Base-by-base conservation (phyloP, 2,329 filamentous ascomycete genomes). In the Hysterium pulicare region DNA sequence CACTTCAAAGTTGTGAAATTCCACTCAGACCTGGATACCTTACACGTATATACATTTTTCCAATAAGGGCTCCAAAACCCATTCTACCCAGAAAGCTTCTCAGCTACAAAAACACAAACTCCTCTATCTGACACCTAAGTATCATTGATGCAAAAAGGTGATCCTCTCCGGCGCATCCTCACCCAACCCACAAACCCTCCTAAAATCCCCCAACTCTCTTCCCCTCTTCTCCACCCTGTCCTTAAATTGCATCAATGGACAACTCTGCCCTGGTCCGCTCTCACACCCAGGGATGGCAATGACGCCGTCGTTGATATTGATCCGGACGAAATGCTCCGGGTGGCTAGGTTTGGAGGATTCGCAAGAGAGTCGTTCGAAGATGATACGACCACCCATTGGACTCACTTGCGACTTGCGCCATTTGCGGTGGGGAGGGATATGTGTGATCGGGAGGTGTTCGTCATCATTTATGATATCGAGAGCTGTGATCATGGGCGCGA, bases 221-320 rank as follows among this genome's bases (percentile, higher is more conserved):
- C 70, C 71, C 32, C 67, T 69, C 38, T 52, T 56, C 41, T 54
- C 54, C 4, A 77, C 70, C 40, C 68, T 61, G 2, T 59, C 50
- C 22, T 61, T 48, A 46, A 79, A 79, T 2, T 70, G 50, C 2
- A 48, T 53, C 13, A 81, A 53, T 13, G 69, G 62, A 58, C 76
- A 79, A 43, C 71, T 75, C 17, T 51, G 46, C 2, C 71, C 74
- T 2, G 74, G 75, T 0, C 75, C 75, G 23, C 53, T 61, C 13
- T 66, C 50, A 50, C 76, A 78, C 19, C 65, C 69, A 3, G 72
- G 68, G 3, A 80, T 52, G 2, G 70, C 67, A 1, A 77, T 70
- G 21, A 79, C 71, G 7, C 72, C 75, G 50, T 82, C 78, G 51
- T 82, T 82, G 54, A 82, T 71, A 34, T 76, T 77, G 44, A 81